These are phyloP conservation scores for Botrytis fabae DNA, from an alignment of 2,329 filamentous ascomycete species.

Conservation along the genomic window DNA sequence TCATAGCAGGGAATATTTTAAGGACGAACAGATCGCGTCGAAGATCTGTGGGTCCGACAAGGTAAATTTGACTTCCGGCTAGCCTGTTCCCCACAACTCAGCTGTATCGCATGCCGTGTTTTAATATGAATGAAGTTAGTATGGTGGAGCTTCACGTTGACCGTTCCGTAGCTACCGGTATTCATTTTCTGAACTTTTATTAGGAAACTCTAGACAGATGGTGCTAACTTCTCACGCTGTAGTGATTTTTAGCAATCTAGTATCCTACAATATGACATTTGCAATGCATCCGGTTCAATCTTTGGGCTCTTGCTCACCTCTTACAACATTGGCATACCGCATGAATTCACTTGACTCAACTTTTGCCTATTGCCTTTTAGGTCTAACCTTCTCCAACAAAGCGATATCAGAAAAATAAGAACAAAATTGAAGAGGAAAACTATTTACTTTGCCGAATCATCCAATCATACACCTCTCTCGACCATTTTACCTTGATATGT, in stretches of 20 bases:
- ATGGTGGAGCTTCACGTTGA: background rate
- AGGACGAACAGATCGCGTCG: background rate
- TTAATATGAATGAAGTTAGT: background rate
- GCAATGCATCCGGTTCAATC: background rate
- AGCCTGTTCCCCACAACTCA: background rate
- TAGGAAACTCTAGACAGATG: background rate
- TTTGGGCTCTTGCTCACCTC: background rate
- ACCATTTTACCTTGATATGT: background rate
- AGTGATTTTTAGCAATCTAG: background rate
- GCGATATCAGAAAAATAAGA: background rate
- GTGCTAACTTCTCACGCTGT: background rate
- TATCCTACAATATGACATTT: background rate
- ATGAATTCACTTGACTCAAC: background rate
- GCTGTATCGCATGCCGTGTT: background rate
- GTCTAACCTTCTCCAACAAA: too few species aligned
- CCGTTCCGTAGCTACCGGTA: background rate
- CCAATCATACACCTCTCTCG: background rate
- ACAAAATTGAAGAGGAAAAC: background rate
- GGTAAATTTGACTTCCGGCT: background rate
- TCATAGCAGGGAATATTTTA: background rate
- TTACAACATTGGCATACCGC: background rate
- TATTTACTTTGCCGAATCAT: background rate
- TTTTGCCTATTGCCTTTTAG: too few species aligned
- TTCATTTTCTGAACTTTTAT: background rate
- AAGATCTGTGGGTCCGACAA: slow-evolving; percentile 2